These are phyloP conservation scores for Annona squamosa DNA, from an alignment of 164 flowering plant species.

Conservation along the genomic window DNA sequence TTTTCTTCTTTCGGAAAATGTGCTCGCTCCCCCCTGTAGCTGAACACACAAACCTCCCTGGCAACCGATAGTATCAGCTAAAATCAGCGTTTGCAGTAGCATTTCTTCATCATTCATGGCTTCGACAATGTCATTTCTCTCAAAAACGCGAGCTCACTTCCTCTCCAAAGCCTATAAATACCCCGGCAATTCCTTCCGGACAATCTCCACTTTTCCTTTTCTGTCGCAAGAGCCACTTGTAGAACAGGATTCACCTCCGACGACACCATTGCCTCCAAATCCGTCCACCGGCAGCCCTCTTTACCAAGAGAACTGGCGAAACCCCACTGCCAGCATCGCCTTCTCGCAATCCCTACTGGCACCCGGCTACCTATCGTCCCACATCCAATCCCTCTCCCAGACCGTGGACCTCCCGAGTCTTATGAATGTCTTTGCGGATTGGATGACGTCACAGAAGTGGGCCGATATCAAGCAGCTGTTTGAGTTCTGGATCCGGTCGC, in stretches of 20 bases:
- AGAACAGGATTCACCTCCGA: constrained; percentile 28
- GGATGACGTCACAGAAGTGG: constrained; percentile 71
- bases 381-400: constrained; percentile 33
- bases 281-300: constrained; percentile 78
- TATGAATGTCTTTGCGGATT: constrained; percentile 64
- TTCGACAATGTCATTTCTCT: constrained; percentile 33
- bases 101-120: constrained; percentile 19
- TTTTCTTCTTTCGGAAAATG: no score
- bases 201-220: constrained; percentile 45
- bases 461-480: constrained; percentile 63
- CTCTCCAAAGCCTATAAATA: constrained; percentile 24
- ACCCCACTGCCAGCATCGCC: neutral
- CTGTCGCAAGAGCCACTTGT: constrained; percentile 67
- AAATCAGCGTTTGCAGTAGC: no score
- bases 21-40: no score
- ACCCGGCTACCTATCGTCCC: constrained; percentile 30
- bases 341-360: constrained; percentile 27
- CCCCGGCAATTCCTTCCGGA: constrained; percentile 19
- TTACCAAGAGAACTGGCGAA: constrained; percentile 68
- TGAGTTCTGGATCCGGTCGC: constrained; percentile 62
- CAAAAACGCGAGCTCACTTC: constrained; percentile 14
- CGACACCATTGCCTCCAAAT: constrained; percentile 70
- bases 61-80: no score
- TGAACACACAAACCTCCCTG: no score
- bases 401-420: constrained; percentile 39